A percentile compares a stretch with the other conserved stretches of the same genome.
Evolutionary conservation across 1,284 basidiomycete species (phyloP).

Genomic region (Tilletia setariae): DNA sequence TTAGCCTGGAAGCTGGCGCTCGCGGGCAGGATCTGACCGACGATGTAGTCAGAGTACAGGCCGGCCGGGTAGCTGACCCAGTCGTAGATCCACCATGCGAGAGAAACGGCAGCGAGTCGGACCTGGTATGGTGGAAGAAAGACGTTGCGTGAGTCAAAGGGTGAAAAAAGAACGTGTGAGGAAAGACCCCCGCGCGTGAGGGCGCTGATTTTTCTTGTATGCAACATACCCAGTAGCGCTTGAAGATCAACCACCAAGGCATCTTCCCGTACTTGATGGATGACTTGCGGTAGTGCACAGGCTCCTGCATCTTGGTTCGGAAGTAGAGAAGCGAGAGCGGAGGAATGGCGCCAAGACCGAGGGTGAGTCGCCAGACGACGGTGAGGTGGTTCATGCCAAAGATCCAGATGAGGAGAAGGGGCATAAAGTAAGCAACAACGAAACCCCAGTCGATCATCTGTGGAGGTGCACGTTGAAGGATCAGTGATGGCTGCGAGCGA

Average conservation of each 20-base stretch:
- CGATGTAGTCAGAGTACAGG: constrained; percentile 76
- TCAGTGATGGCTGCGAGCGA: constrained; percentile 41
- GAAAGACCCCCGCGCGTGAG: no score
- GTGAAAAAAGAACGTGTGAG: no score
- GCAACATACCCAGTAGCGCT: constrained; percentile 82
- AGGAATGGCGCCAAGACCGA: constrained; percentile 82
- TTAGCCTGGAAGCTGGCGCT: constrained; percentile 17
- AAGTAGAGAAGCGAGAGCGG: constrained; percentile 77
- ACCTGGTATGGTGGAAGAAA: no score
- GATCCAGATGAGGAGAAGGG: constrained; percentile 60
- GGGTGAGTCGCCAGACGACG: constrained; percentile 66
- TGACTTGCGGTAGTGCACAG: constrained; percentile 64
- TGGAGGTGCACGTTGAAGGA: constrained; percentile 57
- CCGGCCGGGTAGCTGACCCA: constrained; percentile 59
- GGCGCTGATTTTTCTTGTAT: no score
- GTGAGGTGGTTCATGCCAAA: constrained; percentile 61
- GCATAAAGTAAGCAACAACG: constrained; percentile 76
- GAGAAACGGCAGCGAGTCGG: constrained; percentile 66
- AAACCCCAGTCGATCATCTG: constrained; percentile 84
- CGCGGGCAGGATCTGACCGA: constrained; percentile 63
- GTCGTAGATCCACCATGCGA: constrained; percentile 82
- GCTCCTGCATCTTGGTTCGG: constrained; percentile 80
- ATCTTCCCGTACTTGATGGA: constrained; percentile 69
- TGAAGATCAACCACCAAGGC: constrained; percentile 75
- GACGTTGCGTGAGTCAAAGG: no score